Base-by-base conservation (phyloP, 169 alveolate genomes). In the Eimeria brunetti region DNA sequence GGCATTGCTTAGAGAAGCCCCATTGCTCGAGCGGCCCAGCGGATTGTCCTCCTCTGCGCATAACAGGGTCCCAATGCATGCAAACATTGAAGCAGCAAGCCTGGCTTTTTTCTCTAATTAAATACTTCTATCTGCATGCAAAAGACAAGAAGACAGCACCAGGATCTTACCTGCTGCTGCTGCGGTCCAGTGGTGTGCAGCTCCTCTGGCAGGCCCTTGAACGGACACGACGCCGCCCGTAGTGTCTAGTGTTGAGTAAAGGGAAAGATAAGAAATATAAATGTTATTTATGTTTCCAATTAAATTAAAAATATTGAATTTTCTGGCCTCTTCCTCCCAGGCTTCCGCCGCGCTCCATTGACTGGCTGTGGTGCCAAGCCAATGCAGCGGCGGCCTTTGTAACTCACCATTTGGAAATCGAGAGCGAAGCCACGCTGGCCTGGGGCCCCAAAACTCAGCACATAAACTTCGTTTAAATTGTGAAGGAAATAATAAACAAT, bases 1-100 rank as follows among this genome's bases (percentile, higher is more conserved):
- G n/a, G n/a, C n/a, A n/a, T n/a, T n/a, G n/a, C n/a, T n/a, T n/a
- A n/a, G n/a, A n/a, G n/a, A 24, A 49, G 6, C 36, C 75, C 41
- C 75, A 64, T 9, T 64, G 49, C 49, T 69, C 49, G 78, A 69
- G 78, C 78, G 78, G 78, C 78, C 78, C 49, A 9, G 78, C 12
- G 27, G 78, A 44, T 14, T 14, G 36, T 64, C 41, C 75, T 27
- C 38, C 0, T 27, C 75, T 7, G 75, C 1, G 16, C 36, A 14
- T 22, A 14, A 33, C 7, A 33, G 27, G 24, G 49, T 7, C 49
- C 0, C 78, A 16, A 30, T 33, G 33, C 20, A 12, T 69, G n/a
- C 11, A 64, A 27, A 4, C 33, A 24, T 22, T 33, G n/a, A 49
- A 16, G 12, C 49, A 33, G 12, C 9, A 69, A 33, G 27, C 33